Base-by-base conservation (phyloP, 805 yeast species). In the Candida andamanensis region DNA sequence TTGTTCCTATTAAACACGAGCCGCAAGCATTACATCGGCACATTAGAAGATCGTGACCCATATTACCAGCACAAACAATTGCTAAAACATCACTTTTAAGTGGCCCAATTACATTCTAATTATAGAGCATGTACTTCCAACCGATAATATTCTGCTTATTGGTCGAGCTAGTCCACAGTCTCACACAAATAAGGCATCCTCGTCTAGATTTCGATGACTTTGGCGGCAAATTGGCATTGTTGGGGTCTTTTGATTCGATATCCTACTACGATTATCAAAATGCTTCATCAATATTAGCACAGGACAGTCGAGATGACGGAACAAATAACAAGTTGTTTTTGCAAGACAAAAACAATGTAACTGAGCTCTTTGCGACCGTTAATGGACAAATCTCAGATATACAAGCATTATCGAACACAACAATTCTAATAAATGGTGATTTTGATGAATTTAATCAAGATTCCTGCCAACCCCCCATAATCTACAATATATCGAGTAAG, bases 351-450 rank as follows among this genome's bases (percentile, higher is more conserved):
- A 26, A 48, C 9, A 39, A 39, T 32, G 42, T 45, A 29, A 29
- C 42, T 12, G 43, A 45, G 17, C 19, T 45, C 19, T 30, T 41
- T 23, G 67, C 61, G 17, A 35, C 49, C n/a, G 28, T 58, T n/a
- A 41, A 57, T 29, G 69, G 69, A 15, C 17, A 35, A 8, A 53
- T 63, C 11, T 32, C 47, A 22, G 58, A 54, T 40, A 28, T 62
- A 6, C 46, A 47, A 30, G 39, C 42, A 11, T 41, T 62, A 22
- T 35, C 56, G 23, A 32, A 45, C 12, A 58, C 55, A 30, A 38
- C 59, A 5, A 46, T 62, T 13, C 45, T 65, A 15, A 37, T 65
- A 15, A 48, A 47, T 22, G 72, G 72, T 4, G 49, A 61, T 39
- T 66, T 63, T 42, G 45, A 62, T 19, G 18, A 42, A n/a, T 42